Percentiles rank a stretch among this genome's conserved stretches.
These are phyloP conservation scores for Gastrolobium bilobum DNA, from an alignment of 306 rosid species.

Conservation along the genomic window DNA sequence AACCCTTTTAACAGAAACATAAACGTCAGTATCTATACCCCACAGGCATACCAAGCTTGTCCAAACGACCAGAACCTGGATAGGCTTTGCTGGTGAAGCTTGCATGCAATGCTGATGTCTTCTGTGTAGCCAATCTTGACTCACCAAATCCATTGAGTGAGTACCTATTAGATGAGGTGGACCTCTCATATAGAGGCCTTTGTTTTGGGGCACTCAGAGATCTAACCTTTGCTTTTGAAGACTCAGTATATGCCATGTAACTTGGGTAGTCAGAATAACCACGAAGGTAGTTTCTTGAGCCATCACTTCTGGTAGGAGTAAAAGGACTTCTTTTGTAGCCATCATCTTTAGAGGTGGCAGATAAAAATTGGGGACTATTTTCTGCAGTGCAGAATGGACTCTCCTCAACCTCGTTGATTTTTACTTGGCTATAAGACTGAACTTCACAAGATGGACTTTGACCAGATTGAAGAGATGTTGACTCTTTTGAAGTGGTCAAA, in stretches of 20 bases:
- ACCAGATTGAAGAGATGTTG: constrained; percentile 62
- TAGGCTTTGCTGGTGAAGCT: constrained; percentile 74
- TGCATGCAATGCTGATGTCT: constrained; percentile 62
- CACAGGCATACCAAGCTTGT: constrained; percentile 92
- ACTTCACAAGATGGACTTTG: constrained; percentile 68
- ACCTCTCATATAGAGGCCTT: constrained; percentile 74
- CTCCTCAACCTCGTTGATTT: constrained; percentile 63
- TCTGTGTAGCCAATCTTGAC: constrained; percentile 54
- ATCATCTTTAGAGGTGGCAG: constrained; percentile 65
- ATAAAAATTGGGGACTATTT: constrained; percentile 67
- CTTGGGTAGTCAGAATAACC: constrained; percentile 74
- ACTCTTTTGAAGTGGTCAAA: constrained; percentile 66
- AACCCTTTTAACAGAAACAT: constrained; percentile 21
- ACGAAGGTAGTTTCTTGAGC: constrained; percentile 66
- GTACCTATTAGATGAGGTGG: constrained; percentile 67
- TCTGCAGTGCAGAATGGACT: constrained; percentile 72
- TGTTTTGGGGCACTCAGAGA: constrained; percentile 93
- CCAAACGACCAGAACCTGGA: constrained; percentile 97
- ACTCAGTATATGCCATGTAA: constrained; percentile 90
- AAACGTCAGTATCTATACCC: constrained; percentile 66
- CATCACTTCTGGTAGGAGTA: constrained; percentile 76
- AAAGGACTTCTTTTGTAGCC: constrained; percentile 74
- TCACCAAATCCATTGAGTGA: constrained; percentile 58
- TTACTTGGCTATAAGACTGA: constrained; percentile 60
- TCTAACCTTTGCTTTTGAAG: constrained; percentile 84